Evolutionary conservation across 495 filamentous ascomycete species (phyloP).

Genomic region (Cercophora newfieldiana): DNA sequence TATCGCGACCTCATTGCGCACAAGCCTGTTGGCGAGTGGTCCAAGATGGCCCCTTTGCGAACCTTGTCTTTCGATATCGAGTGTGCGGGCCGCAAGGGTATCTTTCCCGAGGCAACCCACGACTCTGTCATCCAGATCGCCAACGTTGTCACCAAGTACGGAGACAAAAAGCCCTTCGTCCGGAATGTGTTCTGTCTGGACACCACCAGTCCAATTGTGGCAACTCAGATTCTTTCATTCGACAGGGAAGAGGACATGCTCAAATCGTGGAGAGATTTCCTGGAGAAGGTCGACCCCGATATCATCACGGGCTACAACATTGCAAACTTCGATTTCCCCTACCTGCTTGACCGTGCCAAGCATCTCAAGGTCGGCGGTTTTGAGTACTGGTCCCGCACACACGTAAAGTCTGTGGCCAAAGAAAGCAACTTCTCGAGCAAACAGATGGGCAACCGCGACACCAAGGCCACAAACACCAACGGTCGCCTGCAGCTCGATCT

Average conservation of each 20-base stretch:
- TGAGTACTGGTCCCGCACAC: conserved; percentile 77
- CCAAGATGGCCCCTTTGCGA: conserved; percentile 94
- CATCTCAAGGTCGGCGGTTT: conserved; percentile 76
- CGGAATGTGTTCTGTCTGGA: conserved; percentile 95
- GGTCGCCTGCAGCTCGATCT: conserved; percentile 92
- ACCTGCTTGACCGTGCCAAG: conserved; percentile 85
- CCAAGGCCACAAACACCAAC: conserved; percentile 89
- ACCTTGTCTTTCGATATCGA: conserved; percentile 98
- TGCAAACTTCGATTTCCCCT: conserved; percentile 97
- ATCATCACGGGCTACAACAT: conserved; percentile 99
- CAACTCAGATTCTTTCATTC: conserved; percentile 87
- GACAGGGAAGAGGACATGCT: conserved; percentile 82
- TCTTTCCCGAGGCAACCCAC: conserved; percentile 88
- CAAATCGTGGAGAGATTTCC: conserved; percentile 81
- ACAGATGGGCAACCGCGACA: conserved; percentile 97
- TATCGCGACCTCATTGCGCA: conserved; percentile 85
- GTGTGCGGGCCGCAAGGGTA: conserved; percentile 93
- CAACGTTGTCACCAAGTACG: conserved; percentile 93
- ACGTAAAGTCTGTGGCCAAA: conserved; percentile 63
- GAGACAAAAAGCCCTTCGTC: conserved; percentile 92
- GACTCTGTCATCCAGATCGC: conserved; percentile 99
- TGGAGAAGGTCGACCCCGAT: conserved; percentile 91
- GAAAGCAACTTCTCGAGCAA: conserved; percentile 92
- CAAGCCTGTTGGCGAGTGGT: conserved; percentile 90
- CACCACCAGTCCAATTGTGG: conserved; percentile 87